These are phyloP conservation scores for Nannizzia gypsea DNA, from an alignment of 2,329 filamentous ascomycete species.

Conservation along the genomic window DNA sequence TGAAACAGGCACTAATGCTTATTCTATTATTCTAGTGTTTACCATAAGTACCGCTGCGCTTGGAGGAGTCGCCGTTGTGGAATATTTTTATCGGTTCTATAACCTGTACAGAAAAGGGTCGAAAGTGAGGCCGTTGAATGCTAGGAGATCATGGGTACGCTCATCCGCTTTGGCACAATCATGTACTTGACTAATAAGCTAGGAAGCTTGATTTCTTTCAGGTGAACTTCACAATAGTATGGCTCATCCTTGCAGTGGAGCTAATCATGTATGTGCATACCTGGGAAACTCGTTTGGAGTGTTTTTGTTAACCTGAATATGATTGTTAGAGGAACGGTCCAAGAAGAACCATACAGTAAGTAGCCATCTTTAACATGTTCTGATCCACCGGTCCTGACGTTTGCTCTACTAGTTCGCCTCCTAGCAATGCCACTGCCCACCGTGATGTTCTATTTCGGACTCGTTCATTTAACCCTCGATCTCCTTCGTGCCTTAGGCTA, in stretches of 20 bases:
- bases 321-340: slow-evolving; percentile 29
- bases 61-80: slow-evolving; percentile 33
- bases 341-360: slow-evolving; percentile 30
- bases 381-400: slow-evolving; percentile 2
- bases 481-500: slow-evolving; percentile 31
- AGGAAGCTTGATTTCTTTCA: slow-evolving; percentile 35
- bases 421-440: slow-evolving; percentile 35
- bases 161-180: neutral
- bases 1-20: neutral
- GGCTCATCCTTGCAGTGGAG: slow-evolving; percentile 33
- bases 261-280: slow-evolving; percentile 28
- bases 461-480: slow-evolving; percentile 31
- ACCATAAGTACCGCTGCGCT: slow-evolving; percentile 32
- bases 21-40: slow-evolving; percentile 24
- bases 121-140: slow-evolving; percentile 29
- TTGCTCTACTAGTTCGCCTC: slow-evolving; percentile 25
- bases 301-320: neutral
- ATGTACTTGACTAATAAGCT: slow-evolving; percentile 2
- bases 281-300: neutral
- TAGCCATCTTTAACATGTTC: neutral
- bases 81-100: slow-evolving; percentile 34
- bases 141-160: slow-evolving; percentile 32
- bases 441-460: slow-evolving; percentile 37
- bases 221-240: slow-evolving; percentile 36
- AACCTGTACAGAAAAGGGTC: slow-evolving; percentile 29